Evolutionary conservation across 192 early-diverging fungal species (phyloP).

Genomic region (Oehlia diaphana): DNA sequence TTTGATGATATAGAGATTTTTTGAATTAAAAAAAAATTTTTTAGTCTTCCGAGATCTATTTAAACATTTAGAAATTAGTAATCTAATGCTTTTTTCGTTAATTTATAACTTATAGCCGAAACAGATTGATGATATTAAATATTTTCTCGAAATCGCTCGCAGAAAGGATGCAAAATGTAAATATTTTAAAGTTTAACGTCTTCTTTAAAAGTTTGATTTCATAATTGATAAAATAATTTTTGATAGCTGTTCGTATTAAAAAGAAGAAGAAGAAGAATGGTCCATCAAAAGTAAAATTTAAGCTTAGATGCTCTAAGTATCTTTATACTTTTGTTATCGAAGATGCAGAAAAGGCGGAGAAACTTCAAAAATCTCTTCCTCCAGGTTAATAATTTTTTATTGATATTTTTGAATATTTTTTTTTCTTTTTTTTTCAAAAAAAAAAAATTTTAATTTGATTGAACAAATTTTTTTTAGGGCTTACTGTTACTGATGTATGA

Average conservation of each 20-base stretch:
- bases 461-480: not conserved
- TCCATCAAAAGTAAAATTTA: conserved; percentile 88
- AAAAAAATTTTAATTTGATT: not conserved
- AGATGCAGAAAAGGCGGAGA: conserved; percentile 93
- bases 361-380: conserved; percentile 94
- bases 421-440: too few species aligned
- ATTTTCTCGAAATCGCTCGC: conserved; percentile 92
- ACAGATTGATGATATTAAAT: conserved; percentile 97
- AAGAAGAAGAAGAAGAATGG: conserved; percentile 98
- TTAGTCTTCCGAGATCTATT: not conserved
- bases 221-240: not conserved
- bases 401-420: not conserved
- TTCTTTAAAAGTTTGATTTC: not conserved
- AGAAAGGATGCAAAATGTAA: conserved; percentile 93
- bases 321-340: conserved; percentile 97
- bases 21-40: not conserved
- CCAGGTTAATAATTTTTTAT: conserved; percentile 59
- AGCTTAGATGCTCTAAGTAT: conserved; percentile 98
- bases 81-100: not conserved
- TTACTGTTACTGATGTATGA: conserved; percentile 13
- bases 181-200: not conserved
- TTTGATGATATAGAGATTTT: not conserved
- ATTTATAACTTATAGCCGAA: conserved; percentile 70
- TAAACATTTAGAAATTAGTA: not conserved
- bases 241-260: conserved; percentile 85